phyloP scores from a whole-genome alignment of 164 flowering plant genomes.

The Stephania cephalantha region DNA sequence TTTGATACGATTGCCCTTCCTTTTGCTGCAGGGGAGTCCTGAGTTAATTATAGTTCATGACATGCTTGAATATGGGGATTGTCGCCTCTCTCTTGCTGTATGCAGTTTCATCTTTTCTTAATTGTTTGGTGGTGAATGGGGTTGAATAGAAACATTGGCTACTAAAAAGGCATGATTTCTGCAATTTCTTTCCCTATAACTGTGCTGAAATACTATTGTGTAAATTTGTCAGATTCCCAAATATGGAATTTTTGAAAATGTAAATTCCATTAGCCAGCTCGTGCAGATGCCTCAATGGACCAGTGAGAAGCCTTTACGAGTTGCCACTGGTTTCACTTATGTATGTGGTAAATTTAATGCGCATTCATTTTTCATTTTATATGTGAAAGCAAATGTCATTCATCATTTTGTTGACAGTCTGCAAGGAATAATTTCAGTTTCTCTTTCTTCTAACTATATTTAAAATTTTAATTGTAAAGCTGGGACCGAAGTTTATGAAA shows the following conservation, averaged over 20 bases:
- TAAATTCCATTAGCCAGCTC: constrained; percentile 74
- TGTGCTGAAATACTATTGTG: constrained; percentile 5
- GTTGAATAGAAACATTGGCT: too few species aligned
- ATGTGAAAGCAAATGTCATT: not conserved
- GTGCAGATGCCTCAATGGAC: constrained; percentile 98
- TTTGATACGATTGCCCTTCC: not conserved
- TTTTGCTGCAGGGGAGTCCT: constrained; percentile 51
- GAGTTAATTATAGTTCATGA: constrained; percentile 88
- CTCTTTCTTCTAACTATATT: not conserved
- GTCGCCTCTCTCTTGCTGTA: constrained; percentile 86
- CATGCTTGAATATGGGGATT: constrained; percentile 84
- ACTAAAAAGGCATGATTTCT: not conserved
- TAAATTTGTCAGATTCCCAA: constrained; percentile 62
- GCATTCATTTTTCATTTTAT: not conserved
- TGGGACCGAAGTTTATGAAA: constrained; percentile 79
- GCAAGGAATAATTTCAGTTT: not conserved
- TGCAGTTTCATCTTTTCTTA: constrained; percentile 19
- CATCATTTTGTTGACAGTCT: constrained; percentile 4
- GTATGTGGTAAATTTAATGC: constrained; percentile 35
- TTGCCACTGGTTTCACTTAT: constrained; percentile 88
- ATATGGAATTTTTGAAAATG: constrained; percentile 92
- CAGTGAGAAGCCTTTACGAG: constrained; percentile 78
- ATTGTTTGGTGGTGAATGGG: not conserved
- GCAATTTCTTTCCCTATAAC: not conserved
- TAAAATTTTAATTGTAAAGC: constrained; percentile 29